phyloP scores from a whole-genome alignment of 2,329 filamentous ascomycete genomes.

The Fusarium temperatum region DNA sequence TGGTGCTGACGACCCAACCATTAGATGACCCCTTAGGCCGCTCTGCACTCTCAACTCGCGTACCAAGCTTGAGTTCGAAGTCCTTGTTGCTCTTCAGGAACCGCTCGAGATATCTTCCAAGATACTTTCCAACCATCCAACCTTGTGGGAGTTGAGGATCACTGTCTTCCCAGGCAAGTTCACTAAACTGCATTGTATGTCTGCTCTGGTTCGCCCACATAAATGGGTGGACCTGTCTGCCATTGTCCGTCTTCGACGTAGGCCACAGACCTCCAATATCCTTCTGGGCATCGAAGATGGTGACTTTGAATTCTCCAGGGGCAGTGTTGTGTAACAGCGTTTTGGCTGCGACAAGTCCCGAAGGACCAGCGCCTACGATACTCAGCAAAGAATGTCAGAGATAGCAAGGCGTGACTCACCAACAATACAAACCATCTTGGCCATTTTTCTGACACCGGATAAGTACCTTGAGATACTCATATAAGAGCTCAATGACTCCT shows the following conservation, averaged over 20 bases:
- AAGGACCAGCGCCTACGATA: conserved; percentile 70
- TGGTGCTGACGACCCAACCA: conserved; percentile 54
- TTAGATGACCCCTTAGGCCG: conserved; percentile 47
- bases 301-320: conserved; percentile 68
- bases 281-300: conserved; percentile 72
- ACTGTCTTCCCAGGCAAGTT: conserved; percentile 73
- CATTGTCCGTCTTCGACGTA: conserved; percentile 56
- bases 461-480: conserved; percentile 34
- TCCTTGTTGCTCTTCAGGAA: conserved; percentile 59
- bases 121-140: conserved; percentile 79
- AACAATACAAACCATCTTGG: conserved; percentile 54
- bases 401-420: conserved; percentile 42
- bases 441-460: conserved; percentile 42
- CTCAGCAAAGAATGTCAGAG: neutral
- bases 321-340: conserved; percentile 71
- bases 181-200: conserved; percentile 78
- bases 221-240: conserved; percentile 68
- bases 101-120: conserved; percentile 68
- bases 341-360: conserved; percentile 76
- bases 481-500: neutral
- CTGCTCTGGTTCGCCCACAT: conserved; percentile 80
- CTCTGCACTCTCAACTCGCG: conserved; percentile 55
- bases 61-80: conserved; percentile 60
- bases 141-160: conserved; percentile 76
- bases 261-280: conserved; percentile 85